These are phyloP conservation scores for Pyrenochaeta sp. DNA, from an alignment of 2,329 filamentous ascomycete genomes.

Conservation along the genomic window DNA sequence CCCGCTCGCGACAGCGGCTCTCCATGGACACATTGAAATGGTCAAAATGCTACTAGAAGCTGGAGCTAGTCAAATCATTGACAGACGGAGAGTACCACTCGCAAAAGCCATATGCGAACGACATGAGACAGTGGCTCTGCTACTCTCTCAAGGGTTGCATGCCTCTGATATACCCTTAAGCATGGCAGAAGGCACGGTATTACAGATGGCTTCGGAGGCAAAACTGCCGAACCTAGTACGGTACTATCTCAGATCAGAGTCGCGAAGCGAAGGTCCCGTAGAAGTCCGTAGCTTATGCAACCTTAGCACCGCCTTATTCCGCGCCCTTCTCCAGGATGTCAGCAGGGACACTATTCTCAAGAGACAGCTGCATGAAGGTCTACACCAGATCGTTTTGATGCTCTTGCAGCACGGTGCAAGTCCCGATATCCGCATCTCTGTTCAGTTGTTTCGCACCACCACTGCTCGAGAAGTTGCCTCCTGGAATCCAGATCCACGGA, in stretches of 20 bases:
- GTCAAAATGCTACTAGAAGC: slow-evolving; percentile 16
- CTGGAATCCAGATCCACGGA: slow-evolving; percentile 20
- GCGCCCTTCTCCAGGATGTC: slow-evolving; percentile 5
- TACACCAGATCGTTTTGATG: slow-evolving; percentile 22
- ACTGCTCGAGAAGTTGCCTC: slow-evolving; percentile 14
- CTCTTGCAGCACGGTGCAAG: slow-evolving; percentile 18
- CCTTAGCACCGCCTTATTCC: slow-evolving; percentile 13
- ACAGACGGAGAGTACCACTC: slow-evolving; percentile 12
- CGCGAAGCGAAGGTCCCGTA: slow-evolving; percentile 1
- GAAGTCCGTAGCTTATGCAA: slow-evolving; percentile 6
- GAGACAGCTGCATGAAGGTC: slow-evolving; percentile 18
- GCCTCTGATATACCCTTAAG: slow-evolving; percentile 1
- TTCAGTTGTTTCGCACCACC: background rate
- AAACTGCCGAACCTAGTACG: slow-evolving; percentile 16
- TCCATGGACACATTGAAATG: slow-evolving; percentile 16
- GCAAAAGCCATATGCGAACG: slow-evolving; percentile 9
- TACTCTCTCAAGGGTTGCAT: slow-evolving; percentile 17
- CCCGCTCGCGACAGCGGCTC: slow-evolving; percentile 17
- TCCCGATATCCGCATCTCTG: slow-evolving; percentile 14
- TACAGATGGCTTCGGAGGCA: slow-evolving; percentile 17
- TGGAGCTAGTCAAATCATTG: slow-evolving; percentile 17
- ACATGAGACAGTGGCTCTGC: slow-evolving; percentile 19
- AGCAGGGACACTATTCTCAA: slow-evolving; percentile 10
- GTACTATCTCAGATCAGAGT: slow-evolving; percentile 14
- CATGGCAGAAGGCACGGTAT: slow-evolving; percentile 6